A percentile compares a stretch with the other conserved stretches of the same genome.
Evolutionary conservation across 305 asterid species (phyloP).

Genomic region (Monarda citriodora): DNA sequence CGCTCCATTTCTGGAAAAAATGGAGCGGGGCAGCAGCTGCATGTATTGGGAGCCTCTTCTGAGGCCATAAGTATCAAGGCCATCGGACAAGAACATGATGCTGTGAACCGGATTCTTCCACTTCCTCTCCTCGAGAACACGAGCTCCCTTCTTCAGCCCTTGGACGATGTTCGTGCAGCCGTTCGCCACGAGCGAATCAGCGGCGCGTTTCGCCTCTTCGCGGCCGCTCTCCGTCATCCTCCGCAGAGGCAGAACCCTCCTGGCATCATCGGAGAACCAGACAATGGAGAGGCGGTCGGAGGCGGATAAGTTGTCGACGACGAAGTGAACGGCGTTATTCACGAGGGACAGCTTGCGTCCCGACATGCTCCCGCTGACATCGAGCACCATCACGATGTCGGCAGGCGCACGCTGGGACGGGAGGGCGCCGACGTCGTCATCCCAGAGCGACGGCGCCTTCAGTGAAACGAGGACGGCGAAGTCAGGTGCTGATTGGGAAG

Average conservation of each 20-base stretch:
- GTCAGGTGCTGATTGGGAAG: slow-evolving; percentile 15
- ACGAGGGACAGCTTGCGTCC: slow-evolving; percentile 31
- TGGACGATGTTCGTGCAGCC: slow-evolving; percentile 52
- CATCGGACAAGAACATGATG: slow-evolving; percentile 63
- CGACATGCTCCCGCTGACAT: slow-evolving; percentile 42
- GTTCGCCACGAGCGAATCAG: slow-evolving; percentile 17
- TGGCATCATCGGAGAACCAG: slow-evolving; percentile 32
- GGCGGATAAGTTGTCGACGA: slow-evolving; percentile 48
- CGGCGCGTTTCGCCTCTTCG: slow-evolving; percentile 36
- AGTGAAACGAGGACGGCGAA: slow-evolving; percentile 35
- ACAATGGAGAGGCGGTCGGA: slow-evolving; percentile 50
- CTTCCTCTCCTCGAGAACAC: slow-evolving; percentile 44
- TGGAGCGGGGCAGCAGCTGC: slow-evolving; percentile 35
- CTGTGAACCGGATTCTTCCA: slow-evolving; percentile 33
- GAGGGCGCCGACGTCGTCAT: neutral
- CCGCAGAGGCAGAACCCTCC: slow-evolving; percentile 31
- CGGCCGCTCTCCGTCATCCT: slow-evolving; percentile 48
- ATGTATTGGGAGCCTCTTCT: slow-evolving; percentile 1
- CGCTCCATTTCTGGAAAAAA: slow-evolving; percentile 18
- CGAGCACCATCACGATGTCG: slow-evolving; percentile 47
- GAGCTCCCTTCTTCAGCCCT: slow-evolving; percentile 48
- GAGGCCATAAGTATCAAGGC: slow-evolving; percentile 34
- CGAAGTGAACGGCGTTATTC: slow-evolving; percentile 44
- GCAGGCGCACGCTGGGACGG: slow-evolving; percentile 28
- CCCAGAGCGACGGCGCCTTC: slow-evolving; percentile 26